These are phyloP conservation scores for Isoetes engelmannii DNA, from an alignment of 83 land plant genomes.

Conservation along the genomic window DNA sequence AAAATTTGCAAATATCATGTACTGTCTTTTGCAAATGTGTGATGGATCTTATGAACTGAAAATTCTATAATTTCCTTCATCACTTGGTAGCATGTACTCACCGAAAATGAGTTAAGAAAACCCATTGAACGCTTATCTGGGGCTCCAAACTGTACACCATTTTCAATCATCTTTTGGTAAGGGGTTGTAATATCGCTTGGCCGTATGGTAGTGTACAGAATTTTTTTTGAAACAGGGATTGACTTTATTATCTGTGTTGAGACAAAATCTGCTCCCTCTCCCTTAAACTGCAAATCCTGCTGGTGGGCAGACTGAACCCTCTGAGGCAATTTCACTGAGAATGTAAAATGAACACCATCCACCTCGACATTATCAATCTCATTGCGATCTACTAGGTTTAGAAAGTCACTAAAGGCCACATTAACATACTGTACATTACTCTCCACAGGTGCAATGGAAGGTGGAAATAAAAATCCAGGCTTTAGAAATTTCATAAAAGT, in stretches of 20 bases:
- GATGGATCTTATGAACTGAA: too few relatives aligned
- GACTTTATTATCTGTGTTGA: constrained; percentile 27
- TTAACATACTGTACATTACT: constrained; percentile 52
- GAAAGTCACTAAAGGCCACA: constrained; percentile 90
- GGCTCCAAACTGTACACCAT: constrained; percentile 91
- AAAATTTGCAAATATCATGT: too few relatives aligned
- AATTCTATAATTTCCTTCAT: neutral
- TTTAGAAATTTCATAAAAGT: constrained; percentile 68
- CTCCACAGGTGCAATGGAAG: constrained; percentile 33
- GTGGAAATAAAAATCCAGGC: constrained; percentile 79
- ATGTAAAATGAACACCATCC: constrained; percentile 89
- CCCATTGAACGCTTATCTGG: constrained; percentile 92
- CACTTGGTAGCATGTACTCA: constrained; percentile 24
- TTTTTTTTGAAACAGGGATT: constrained; percentile 48
- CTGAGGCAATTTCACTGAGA: constrained; percentile 42
- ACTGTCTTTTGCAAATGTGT: too few relatives aligned
- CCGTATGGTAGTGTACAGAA: constrained; percentile 46
- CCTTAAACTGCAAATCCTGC: constrained; percentile 22
- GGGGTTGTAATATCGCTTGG: constrained; percentile 86
- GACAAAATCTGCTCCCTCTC: constrained; percentile 34
- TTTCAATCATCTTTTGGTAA: constrained; percentile 90
- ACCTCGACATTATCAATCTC: constrained; percentile 89
- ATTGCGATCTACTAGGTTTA: constrained; percentile 59
- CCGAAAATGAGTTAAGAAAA: constrained; percentile 73
- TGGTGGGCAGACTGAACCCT: constrained; percentile 6